Conservation (phyloP, 1,284 basidiomycete species). For the Psilocybe mexicana region DNA sequence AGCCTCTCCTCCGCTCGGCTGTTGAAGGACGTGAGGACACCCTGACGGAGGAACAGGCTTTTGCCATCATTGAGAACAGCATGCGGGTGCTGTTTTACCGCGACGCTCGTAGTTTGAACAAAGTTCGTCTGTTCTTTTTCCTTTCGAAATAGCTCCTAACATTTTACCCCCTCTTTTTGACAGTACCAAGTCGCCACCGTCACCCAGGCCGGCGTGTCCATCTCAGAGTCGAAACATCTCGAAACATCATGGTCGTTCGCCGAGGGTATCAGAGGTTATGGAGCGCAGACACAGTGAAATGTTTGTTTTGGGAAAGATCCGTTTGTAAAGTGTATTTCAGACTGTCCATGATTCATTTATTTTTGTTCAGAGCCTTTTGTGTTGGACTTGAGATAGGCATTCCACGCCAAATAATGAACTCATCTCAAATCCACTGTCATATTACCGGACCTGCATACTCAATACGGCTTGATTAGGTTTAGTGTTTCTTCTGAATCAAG, state of each 20-base stretch:
- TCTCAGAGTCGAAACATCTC: slow-evolving; percentile 79
- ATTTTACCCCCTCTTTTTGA: neutral
- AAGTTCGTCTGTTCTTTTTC: slow-evolving; percentile 54
- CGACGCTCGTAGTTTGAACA: slow-evolving; percentile 94
- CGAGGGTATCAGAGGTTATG: slow-evolving; percentile 89
- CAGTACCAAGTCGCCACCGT: slow-evolving; percentile 96
- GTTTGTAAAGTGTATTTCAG: neutral
- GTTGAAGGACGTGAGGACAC: slow-evolving; percentile 81
- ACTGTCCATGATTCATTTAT: neutral
- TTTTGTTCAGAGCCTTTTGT: too few relatives aligned
- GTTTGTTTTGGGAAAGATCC: neutral
- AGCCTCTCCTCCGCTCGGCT: slow-evolving; percentile 88
- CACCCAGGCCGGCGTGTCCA: slow-evolving; percentile 74
- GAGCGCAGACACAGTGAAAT: slow-evolving; percentile 49
- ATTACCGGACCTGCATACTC: too few relatives aligned
- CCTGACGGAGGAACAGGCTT: slow-evolving; percentile 81
- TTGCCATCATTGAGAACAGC: slow-evolving; percentile 79
- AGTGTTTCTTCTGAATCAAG: too few relatives aligned
- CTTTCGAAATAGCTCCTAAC: neutral
- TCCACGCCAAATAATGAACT: too few relatives aligned
- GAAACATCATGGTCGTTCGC: slow-evolving; percentile 92
- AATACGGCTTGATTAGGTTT: too few relatives aligned
- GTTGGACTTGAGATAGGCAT: too few relatives aligned
- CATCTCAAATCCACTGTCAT: too few relatives aligned
- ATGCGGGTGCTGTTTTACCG: slow-evolving; percentile 97